These are phyloP conservation scores for Yamadazyma tumulicola DNA, from an alignment of 805 yeast genomes.

Conservation along the genomic window DNA sequence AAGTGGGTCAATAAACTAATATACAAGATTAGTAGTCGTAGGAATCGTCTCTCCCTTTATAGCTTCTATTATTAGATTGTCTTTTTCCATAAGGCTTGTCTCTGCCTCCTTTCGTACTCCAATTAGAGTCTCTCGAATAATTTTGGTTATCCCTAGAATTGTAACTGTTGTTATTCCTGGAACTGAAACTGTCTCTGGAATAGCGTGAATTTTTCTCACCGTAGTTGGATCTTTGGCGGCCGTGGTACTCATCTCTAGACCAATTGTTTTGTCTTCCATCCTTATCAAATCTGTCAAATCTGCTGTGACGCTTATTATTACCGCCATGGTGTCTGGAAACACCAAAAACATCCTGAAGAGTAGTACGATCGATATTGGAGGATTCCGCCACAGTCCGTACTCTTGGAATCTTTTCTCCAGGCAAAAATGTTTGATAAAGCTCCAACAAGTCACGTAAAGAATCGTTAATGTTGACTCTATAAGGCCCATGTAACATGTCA, in stretches of 20 bases:
- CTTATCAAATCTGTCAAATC: conserved; percentile 11
- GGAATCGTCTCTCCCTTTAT: background rate
- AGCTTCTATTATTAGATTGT: conserved; percentile 15
- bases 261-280: conserved; percentile 6
- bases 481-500: conserved; percentile 19
- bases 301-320: too few relatives aligned
- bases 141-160: too few relatives aligned
- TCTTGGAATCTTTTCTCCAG: conserved; percentile 9
- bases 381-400: background rate
- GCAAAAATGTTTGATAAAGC: conserved; percentile 5
- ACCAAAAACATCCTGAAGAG: conserved; percentile 8
- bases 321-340: too few relatives aligned
- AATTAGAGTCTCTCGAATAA: too few relatives aligned
- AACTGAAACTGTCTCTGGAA: too few relatives aligned
- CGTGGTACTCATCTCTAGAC: conserved; percentile 2
- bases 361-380: background rate
- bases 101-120: too few relatives aligned
- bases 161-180: too few relatives aligned
- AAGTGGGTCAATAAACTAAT: too few relatives aligned
- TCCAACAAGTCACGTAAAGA: conserved; percentile 6
- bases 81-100: conserved; percentile 6
- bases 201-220: too few relatives aligned
- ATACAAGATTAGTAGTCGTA: too few relatives aligned
- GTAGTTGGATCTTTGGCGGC: too few relatives aligned
- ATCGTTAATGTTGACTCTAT: conserved; percentile 13